Percentiles rank a stretch among this genome's conserved stretches.
Conservation (phyloP, 1,284 basidiomycete species). For the Apiotrichum montevideense region DNA sequence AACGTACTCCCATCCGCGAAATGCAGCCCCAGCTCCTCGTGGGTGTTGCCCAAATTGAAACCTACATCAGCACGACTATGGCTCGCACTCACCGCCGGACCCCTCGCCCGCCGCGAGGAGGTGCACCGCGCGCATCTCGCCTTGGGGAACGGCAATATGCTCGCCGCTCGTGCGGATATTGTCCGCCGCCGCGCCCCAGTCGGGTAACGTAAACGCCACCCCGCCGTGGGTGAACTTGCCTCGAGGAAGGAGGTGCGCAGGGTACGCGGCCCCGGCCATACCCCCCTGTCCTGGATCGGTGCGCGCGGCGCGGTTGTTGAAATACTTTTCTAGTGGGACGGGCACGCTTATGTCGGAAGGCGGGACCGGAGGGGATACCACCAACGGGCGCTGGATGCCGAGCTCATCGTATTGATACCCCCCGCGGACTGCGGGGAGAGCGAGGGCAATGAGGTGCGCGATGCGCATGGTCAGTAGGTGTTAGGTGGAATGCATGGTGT, state of each 20-base stretch:
- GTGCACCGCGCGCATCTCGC: constrained; percentile 7
- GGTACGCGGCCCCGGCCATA: constrained; percentile 8
- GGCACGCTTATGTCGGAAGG: background rate
- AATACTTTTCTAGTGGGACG: constrained; percentile 21
- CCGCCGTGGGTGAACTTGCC: constrained; percentile 10
- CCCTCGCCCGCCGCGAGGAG: constrained; percentile 15
- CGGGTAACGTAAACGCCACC: constrained; percentile 5
- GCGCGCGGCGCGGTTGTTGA: constrained; percentile 11
- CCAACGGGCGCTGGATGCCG: too few species aligned
- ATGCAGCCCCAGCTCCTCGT: constrained; percentile 7
- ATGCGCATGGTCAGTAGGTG: too few species aligned
- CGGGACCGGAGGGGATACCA: too few species aligned
- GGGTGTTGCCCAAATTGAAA: constrained; percentile 8
- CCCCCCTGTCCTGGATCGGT: too few species aligned
- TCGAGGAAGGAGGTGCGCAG: constrained; percentile 5
- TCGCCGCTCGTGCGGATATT: constrained; percentile 6
- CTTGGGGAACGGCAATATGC: background rate
- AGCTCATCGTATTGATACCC: too few species aligned
- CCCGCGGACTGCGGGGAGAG: too few species aligned
- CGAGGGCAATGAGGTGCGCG: too few species aligned
- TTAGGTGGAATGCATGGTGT: too few species aligned
- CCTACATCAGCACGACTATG: background rate
- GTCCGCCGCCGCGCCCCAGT: background rate
- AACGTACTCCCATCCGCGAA: constrained; percentile 7
- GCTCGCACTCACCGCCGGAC: constrained; percentile 3